Evolutionary conservation across 164 flowering plant genomes (phyloP), one percentile per base, ranked within the genome.

Genomic region (Cinnamomum chago): DNA sequence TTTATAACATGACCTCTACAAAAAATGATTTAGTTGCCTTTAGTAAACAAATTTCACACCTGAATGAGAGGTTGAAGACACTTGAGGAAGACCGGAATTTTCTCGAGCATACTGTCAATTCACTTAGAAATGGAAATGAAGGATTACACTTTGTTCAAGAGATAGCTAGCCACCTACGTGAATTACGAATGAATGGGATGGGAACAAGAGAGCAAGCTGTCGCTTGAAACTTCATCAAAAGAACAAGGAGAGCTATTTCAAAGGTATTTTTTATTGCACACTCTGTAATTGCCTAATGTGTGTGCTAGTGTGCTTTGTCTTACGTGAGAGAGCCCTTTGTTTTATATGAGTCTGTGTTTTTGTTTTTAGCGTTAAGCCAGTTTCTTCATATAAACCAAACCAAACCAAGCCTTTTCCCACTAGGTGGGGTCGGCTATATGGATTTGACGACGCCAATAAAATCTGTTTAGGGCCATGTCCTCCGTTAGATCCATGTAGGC

Each of bases 81-180:
- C 87, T 91, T 58, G 91, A 91, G 79, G 82, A 79, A 50, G 91
- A 93, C 75, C 55, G 73, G 24, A 72, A 78, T 70, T 85, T 90
- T 75, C 85, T 93, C 22, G 86, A 87, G 77, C 85, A 81, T 73
- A 50, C 83, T 13, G 73, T 89, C 17, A 86, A 84, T 66, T 76
- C 87, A 25, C 86, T 91, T 27, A 73, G 62, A 51, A 77, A 81
- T 73, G 90, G 89, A 71, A 84, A 88, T 24, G 90, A 88, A 69
- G 96, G 92, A 30, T 67, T 88, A 58, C 76, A 83, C 27, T 87
- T 90, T 24, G 62, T 93, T 70, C 85, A 82, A 77, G 90, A 90
- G 81, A 89, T 93, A 76, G 92, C 91, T 76, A 65, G 68, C 79
- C 88, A 88, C 65, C 83, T 91, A 71, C 84, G 77, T 68, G 90